Evolutionary conservation across 2,329 filamentous ascomycete species (phyloP).

Genomic region (Aspergillus sergii): DNA sequence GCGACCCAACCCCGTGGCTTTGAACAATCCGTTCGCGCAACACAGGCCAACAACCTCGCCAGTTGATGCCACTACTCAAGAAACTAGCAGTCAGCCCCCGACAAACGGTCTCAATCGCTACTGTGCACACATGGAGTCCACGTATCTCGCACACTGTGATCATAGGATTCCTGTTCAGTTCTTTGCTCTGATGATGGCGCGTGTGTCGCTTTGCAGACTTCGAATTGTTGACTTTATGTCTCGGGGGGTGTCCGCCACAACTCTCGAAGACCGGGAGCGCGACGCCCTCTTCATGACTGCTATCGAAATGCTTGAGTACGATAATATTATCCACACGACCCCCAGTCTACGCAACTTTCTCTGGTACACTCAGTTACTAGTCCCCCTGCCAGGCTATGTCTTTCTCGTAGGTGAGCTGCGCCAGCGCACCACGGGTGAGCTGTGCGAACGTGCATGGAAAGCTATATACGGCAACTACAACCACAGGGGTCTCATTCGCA

Average conservation of each 20-base stretch:
- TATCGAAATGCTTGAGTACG: background rate
- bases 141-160: slow-evolving; percentile 60
- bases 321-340: background rate
- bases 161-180: slow-evolving; percentile 61
- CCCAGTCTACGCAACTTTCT: background rate
- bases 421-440: background rate
- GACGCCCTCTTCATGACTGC: background rate
- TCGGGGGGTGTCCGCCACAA: background rate
- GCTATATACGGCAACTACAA: background rate
- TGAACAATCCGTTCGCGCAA: background rate
- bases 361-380: background rate
- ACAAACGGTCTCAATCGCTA: slow-evolving; percentile 45
- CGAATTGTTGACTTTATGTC: background rate
- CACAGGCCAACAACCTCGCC: background rate
- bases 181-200: slow-evolving; percentile 61
- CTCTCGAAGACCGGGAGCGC: background rate
- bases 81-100: background rate
- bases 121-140: slow-evolving; percentile 55
- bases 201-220: slow-evolving; percentile 54
- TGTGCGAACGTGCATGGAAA: background rate
- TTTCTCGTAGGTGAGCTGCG: background rate
- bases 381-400: background rate
- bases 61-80: background rate
- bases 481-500: background rate
- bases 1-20: slow-evolving; percentile 24